phyloP scores from a whole-genome alignment of 2,329 filamentous ascomycete species.

The Dothistroma pini region DNA sequence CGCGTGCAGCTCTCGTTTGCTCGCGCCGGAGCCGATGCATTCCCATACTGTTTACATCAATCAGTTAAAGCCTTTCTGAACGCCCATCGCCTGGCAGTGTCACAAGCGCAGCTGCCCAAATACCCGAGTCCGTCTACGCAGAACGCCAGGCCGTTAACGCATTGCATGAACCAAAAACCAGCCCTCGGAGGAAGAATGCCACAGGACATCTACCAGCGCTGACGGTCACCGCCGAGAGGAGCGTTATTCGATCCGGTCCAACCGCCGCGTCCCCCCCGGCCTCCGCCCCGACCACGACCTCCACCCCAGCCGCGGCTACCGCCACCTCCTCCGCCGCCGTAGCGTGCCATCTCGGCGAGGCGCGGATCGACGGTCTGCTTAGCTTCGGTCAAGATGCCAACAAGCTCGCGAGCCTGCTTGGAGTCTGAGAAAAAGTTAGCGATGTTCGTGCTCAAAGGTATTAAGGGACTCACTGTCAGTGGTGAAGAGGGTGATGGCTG shows the following conservation, averaged over 20 bases:
- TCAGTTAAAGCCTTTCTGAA: constrained; percentile 3
- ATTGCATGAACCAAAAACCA: constrained; percentile 14
- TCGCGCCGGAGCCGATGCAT: constrained; percentile 14
- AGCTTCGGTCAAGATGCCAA: constrained; percentile 86
- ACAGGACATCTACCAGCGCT: constrained; percentile 46
- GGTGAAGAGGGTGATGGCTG: constrained; percentile 97
- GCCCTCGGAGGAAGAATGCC: constrained; percentile 7
- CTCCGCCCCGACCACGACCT: constrained; percentile 54
- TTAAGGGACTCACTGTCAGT: constrained; percentile 82
- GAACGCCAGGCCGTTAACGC: constrained; percentile 21
- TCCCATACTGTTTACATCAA: constrained; percentile 8
- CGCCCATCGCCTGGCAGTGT: constrained; percentile 1
- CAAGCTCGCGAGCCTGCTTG: constrained; percentile 83
- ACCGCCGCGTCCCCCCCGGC: constrained; percentile 30
- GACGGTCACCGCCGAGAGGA: constrained; percentile 53
- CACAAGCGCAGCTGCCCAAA: background rate
- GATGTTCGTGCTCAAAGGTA: constrained; percentile 13
- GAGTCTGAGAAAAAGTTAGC: constrained; percentile 43
- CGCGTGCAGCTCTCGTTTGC: constrained; percentile 7
- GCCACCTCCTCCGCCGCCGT: constrained; percentile 76
- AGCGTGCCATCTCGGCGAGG: constrained; percentile 92
- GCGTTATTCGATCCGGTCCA: constrained; percentile 58
- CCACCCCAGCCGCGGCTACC: constrained; percentile 64
- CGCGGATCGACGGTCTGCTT: constrained; percentile 98
- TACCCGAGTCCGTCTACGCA: background rate